Conservation (phyloP, 164 flowering plant genomes). For the Pachysandra terminalis region DNA sequence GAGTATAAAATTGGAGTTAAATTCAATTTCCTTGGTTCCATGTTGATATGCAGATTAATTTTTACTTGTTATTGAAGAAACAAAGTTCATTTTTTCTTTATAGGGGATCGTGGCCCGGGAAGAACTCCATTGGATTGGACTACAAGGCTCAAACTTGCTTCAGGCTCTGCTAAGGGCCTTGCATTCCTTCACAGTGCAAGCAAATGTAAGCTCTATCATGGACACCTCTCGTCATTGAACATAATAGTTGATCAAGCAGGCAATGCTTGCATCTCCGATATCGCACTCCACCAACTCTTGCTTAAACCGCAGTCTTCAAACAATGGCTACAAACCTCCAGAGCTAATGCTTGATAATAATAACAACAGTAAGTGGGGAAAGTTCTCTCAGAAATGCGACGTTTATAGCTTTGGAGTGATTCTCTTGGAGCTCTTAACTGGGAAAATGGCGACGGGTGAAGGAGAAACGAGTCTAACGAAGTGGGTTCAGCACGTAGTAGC, state of each 20-base stretch:
- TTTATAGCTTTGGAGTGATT: conserved; percentile 46
- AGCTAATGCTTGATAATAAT: conserved; percentile 6
- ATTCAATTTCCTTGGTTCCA: neutral
- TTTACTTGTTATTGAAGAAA: neutral
- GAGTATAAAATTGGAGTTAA: neutral
- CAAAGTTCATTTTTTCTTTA: neutral
- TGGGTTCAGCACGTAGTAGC: conserved; percentile 45
- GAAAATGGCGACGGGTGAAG: conserved; percentile 23
- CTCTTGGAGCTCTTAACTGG: conserved; percentile 50
- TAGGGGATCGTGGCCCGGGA: conserved; percentile 44
- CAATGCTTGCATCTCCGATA: conserved; percentile 36
- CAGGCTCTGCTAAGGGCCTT: conserved; percentile 40
- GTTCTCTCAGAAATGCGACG: conserved; percentile 29
- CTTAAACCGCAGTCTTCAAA: conserved; percentile 12
- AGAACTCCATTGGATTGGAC: conserved; percentile 43
- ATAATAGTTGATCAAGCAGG: conserved; percentile 31
- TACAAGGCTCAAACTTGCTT: conserved; percentile 36
- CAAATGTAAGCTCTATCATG: conserved; percentile 34
- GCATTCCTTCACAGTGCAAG: conserved; percentile 30
- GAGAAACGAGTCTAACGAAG: conserved; percentile 25
- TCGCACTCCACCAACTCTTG: conserved; percentile 33
- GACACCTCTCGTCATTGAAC: conserved; percentile 40
- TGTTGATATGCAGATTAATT: neutral
- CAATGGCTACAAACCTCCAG: conserved; percentile 32
- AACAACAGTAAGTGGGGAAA: conserved; percentile 5